A percentile compares a stretch with the other conserved stretches of the same genome.
Evolutionary conservation across 805 yeast species (phyloP).

Genomic region (Metschnikowia amazonensis): DNA sequence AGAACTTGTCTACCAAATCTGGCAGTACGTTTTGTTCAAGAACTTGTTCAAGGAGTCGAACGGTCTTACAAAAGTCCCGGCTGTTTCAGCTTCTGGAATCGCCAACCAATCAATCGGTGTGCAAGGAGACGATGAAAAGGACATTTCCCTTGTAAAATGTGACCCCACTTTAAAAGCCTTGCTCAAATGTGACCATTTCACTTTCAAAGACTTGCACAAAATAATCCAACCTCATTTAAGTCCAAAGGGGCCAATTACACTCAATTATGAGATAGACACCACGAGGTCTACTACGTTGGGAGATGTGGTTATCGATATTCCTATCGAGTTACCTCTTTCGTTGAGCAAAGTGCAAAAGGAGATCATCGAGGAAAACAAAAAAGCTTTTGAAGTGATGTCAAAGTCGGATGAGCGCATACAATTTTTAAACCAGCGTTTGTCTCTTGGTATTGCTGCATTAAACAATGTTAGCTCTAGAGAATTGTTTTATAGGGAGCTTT

Average conservation of each 20-base stretch:
- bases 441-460: conserved; percentile 49
- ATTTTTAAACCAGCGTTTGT: conserved; percentile 39
- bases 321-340: conserved; percentile 39
- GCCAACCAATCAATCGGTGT: conserved; percentile 16
- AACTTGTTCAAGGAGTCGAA: conserved; percentile 42
- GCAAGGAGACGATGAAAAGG: conserved; percentile 27
- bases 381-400: conserved; percentile 41
- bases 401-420: conserved; percentile 43
- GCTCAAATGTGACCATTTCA: conserved; percentile 50
- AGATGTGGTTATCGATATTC: conserved; percentile 72
- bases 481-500: conserved; percentile 70
- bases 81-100: conserved; percentile 30
- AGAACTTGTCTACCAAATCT: conserved; percentile 71
- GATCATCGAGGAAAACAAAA: conserved; percentile 33
- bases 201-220: conserved; percentile 71
- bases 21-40: conserved; percentile 75
- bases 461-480: conserved; percentile 61
- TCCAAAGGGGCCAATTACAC: conserved; percentile 75
- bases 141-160: conserved; percentile 32
- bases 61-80: conserved; percentile 33
- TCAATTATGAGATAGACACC: conserved; percentile 74
- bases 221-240: conserved; percentile 62
- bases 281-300: conserved; percentile 77
- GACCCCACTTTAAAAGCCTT: conserved; percentile 47
- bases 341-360: conserved; percentile 36